These are phyloP conservation scores for Gamarada debralockiae DNA, from an alignment of 495 filamentous ascomycete species.

Conservation along the genomic window DNA sequence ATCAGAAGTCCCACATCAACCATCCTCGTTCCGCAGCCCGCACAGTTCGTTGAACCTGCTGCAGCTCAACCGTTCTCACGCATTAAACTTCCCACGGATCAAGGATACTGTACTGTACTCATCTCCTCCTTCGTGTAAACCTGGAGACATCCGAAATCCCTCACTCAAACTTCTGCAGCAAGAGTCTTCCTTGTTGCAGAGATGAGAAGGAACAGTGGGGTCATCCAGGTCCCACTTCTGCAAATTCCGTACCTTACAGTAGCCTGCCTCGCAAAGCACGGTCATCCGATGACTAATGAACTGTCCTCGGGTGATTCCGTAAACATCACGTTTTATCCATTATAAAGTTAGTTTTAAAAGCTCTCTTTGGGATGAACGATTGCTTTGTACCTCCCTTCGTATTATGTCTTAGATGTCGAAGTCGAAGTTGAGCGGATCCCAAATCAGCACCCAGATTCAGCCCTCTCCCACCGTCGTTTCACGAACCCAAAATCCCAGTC, in stretches of 20 bases:
- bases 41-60: no score
- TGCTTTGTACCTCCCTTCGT: not conserved
- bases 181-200: not conserved
- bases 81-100: not conserved
- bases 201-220: no score
- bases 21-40: no score
- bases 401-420: not conserved
- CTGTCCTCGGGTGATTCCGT: no score
- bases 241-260: no score
- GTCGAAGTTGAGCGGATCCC: not conserved
- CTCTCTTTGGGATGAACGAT: no score
- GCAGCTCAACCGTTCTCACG: not conserved
- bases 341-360: no score
- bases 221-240: no score
- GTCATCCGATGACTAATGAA: no score
- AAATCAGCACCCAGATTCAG: not conserved
- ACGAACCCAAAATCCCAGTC: not conserved
- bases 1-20: not conserved
- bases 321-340: no score
- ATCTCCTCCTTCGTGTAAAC: not conserved
- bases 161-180: not conserved
- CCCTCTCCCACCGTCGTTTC: slow-evolving; percentile 1
- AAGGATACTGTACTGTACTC: not conserved
- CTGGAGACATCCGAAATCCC: not conserved
- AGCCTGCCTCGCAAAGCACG: no score